Evolutionary conservation across 2,329 filamentous ascomycete genomes (phyloP), one percentile per base, ranked within the genome.

Genomic region (Emericellopsis atlantica): DNA sequence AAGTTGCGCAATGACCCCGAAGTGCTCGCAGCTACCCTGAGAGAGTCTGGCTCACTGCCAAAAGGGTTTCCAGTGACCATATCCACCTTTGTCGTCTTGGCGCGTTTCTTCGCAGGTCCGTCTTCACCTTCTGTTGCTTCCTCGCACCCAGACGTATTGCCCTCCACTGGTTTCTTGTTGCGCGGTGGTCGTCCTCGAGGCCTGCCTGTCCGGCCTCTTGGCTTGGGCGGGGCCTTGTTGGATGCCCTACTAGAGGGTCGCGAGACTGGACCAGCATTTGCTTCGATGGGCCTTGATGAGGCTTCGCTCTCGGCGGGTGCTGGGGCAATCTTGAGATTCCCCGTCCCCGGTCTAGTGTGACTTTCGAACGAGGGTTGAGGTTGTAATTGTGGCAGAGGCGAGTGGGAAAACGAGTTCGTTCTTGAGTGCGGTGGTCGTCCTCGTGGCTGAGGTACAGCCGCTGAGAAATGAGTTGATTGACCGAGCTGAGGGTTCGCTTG

Each of bases 1-100:
- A 95, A 84, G 37, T 81, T 81, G 35, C 90, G 83, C 44, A 96
- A 71, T 5, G 89, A 95, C 34, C 87, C 86, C 36, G 89, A 83
- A 14, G 85, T 94, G 56, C 87, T 94, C 37, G 90, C 90, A 45
- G 85, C 81, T n/a, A 95, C 87, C 38, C 89, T 76, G 22, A 96
- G 67, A 4, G 86, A 93, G 38, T 92, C 87, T 9, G 79, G 75
- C 24, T 79, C 79, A 32, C 76, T 72, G 40, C 81, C 84, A 51
- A 95, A 84, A 18, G 76, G 77, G 46, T 72, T 75, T 49, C 76
- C 81, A 39, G 80, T 79, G n/a, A 78, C 78, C 63, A 79, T 81
- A 46, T 84, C 77, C 11, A 81, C 75, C 54, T 81, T 76, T 16
- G 78, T 86, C 21, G 82, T 76, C 54, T 86, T 92, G 29, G 81